Base-by-base conservation (phyloP, 2,329 filamentous ascomycete genomes). In the Aspergillus versicolor region DNA sequence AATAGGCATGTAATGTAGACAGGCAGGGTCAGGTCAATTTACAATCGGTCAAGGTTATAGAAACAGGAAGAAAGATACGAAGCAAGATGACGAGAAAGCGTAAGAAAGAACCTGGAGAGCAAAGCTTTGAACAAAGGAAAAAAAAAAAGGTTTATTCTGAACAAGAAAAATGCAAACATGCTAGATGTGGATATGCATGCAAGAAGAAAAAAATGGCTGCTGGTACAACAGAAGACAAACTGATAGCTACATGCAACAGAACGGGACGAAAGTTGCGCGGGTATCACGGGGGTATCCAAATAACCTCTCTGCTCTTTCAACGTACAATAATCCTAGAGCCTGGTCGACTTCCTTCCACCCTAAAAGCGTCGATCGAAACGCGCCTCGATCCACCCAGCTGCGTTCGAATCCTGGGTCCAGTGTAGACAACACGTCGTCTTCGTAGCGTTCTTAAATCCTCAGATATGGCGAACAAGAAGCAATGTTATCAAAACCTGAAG, bases 221-320 rank as follows among this genome's bases (percentile, higher is more conserved):
- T 62, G 63, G 60, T 62, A 60, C 63, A 67, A 65, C 59, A 61
- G 66, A 69, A 63, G 66, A 70, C 61, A 66, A 68, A 66, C 67
- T 62, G 68, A 70, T 72, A 63, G 69, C 66, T 70, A 67, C 69
- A 70, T 62, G 68, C 62, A 70, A 69, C 62, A 63, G 62, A 63
- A 64, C 58, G 58, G 59, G 65, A 62, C 60, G 65, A 69, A 71
- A 68, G 69, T 67, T 73, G 65, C 63, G 56, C 61, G 72, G 71
- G 71, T 74, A 74, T 74, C 71, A 73, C 63, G 64, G 67, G 52
- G 69, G 67, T 72, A 72, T 71, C 69, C 71, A 73, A 73, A 71
- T 67, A 69, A 70, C 66, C 67, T 68, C 61, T 64, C 63, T 72
- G 67, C 66, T 70, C 64, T 66, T 63, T 66, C 57, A 63, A 63